Evolutionary conservation across 2,329 filamentous ascomycete species (phyloP).

Genomic region (Xylariaceae sp.): DNA sequence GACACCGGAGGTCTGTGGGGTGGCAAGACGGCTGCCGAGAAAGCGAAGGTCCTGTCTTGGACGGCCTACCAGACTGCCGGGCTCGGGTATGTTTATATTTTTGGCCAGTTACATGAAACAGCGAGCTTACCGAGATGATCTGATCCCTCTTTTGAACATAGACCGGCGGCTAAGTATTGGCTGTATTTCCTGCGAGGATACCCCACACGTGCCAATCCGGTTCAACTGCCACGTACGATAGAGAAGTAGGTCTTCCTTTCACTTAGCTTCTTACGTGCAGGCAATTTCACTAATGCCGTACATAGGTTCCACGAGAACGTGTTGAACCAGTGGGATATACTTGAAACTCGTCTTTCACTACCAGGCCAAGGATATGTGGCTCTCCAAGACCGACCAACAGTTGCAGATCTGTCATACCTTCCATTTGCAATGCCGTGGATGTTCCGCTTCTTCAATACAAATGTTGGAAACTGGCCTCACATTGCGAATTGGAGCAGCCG

Average conservation of each 20-base stretch:
- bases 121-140: background rate
- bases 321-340: constrained; percentile 28
- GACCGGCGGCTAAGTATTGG: constrained; percentile 35
- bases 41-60: constrained; percentile 30
- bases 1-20: constrained; percentile 34
- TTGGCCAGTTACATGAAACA: background rate
- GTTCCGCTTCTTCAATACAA: constrained; percentile 32
- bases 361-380: constrained; percentile 32
- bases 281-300: background rate
- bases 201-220: constrained; percentile 25
- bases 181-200: constrained; percentile 31
- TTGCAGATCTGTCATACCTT: constrained; percentile 35
- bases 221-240: constrained; percentile 15
- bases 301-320: constrained; percentile 25
- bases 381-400: constrained; percentile 31
- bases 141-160: background rate
- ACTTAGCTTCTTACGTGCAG: background rate
- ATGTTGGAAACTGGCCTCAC: constrained; percentile 30
- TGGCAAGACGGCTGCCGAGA: constrained; percentile 28
- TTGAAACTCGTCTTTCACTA: constrained; percentile 22
- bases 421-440: constrained; percentile 37
- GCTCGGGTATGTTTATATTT: constrained; percentile 24
- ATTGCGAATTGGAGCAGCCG: constrained; percentile 28
- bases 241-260: constrained; percentile 10
- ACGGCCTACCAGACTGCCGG: constrained; percentile 35